Evolutionary conservation across 2,329 filamentous ascomycete species (phyloP), one percentile per base, ranked within the genome.

Genomic region (Aspergillus fischeri): DNA sequence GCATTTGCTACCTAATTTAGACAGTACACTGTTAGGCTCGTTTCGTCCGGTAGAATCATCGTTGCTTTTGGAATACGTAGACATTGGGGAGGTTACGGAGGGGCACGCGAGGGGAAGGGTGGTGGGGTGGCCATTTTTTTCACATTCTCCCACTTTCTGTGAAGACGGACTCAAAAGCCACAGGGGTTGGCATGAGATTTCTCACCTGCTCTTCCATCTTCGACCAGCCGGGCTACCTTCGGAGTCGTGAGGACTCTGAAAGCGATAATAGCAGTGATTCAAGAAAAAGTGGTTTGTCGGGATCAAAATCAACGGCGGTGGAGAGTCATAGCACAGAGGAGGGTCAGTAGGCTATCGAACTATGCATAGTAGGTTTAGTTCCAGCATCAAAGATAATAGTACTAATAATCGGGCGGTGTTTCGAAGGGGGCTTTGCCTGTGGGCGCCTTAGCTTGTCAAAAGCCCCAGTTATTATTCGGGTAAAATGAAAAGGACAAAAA

Each of bases 1-100:
- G 94, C 94, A 79, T 91, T 93, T 79, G 94, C 90, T 75, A 97
- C 87, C 91, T 97, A 57, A 57, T 53, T 10, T 57, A 49, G 27
- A 51, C 29, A n/a, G 54, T 41, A 51, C 14, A 27, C 49, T 62
- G 62, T 69, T 60, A 70, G 57, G 32, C 9, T 47, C 32, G n/a
- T 49, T 6, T 27, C 9, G n/a, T 28, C n/a, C 27, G 44, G 44
- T 35, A 25, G 8, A 21, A n/a, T 21, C 57, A 28, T 11, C 32
- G 42, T 52, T 28, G 32, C 28, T 10, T 44, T 51, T 55, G 7
- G n/a, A 29, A 20, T 27, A 53, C 21, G 28, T 41, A 53, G 27
- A 35, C 28, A 38, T 14, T 20, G 47, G 53, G 44, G 45, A 51
- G 27, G 50, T 53, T 10, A 41, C 54, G 51, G 64, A 64, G 65